Evolutionary conservation across 768 basidiomycete species (phyloP).

Genomic region (Basidioascus undulatus): DNA sequence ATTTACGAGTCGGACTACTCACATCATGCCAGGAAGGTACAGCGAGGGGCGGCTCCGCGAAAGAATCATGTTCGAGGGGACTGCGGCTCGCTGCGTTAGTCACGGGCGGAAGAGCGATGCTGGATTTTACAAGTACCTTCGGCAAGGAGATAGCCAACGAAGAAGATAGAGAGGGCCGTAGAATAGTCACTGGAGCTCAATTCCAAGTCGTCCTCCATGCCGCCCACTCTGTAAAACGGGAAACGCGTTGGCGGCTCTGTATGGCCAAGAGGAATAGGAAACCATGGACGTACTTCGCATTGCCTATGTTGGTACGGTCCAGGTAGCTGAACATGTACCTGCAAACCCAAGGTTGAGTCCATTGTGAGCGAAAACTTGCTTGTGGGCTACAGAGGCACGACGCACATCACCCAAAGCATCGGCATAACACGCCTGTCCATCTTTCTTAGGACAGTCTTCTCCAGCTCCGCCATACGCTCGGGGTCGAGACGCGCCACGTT

Average conservation of each 20-base stretch:
- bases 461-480: too few relatives aligned
- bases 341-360: too few relatives aligned
- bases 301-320: slow-evolving; percentile 5
- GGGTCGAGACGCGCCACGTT: too few relatives aligned
- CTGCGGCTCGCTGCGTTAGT: not conserved
- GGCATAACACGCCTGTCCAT: too few relatives aligned
- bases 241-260: slow-evolving; percentile 15
- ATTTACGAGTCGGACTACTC: too few relatives aligned
- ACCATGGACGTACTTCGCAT: slow-evolving; percentile 5
- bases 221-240: slow-evolving; percentile 16
- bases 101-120: not conserved
- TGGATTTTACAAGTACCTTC: not conserved
- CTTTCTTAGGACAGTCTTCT: too few relatives aligned
- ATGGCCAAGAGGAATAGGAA: not conserved
- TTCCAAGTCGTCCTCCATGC: slow-evolving; percentile 15
- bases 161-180: slow-evolving; percentile 18
- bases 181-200: slow-evolving; percentile 18
- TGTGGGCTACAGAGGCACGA: too few relatives aligned
- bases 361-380: too few relatives aligned
- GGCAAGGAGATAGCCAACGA: slow-evolving; percentile 14
- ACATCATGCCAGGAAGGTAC: too few relatives aligned
- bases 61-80: slow-evolving; percentile 3
- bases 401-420: too few relatives aligned
- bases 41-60: too few relatives aligned
- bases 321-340: too few relatives aligned